Evolutionary conservation across 108 stramenopile genomes (phyloP).

Genomic region (Stephanodiscus triporus): DNA sequence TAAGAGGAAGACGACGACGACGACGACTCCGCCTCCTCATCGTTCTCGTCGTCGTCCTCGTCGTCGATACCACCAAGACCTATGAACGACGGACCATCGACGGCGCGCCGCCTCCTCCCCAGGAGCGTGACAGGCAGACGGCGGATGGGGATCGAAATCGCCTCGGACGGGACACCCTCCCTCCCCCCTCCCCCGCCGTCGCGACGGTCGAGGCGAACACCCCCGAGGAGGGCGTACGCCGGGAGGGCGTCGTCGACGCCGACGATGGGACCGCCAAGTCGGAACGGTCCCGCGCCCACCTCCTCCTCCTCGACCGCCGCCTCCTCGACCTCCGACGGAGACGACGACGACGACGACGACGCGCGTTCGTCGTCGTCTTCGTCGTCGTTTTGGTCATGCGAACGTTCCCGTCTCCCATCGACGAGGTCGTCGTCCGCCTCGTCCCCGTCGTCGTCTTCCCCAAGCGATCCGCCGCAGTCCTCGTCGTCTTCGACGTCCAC

Average conservation of each 20-base stretch:
- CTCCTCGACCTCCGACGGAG: not conserved
- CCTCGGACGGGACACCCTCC: no score
- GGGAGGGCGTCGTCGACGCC: no score
- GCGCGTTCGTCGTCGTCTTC: no score
- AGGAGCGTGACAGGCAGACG: constrained; percentile 62
- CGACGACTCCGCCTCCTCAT: constrained; percentile 45
- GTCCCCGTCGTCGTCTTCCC: not conserved
- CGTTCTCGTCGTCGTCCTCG: constrained; percentile 31
- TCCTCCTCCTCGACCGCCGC: no score
- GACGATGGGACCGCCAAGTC: not conserved
- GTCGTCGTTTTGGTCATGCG: not conserved
- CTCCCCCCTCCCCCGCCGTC: no score
- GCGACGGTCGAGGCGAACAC: no score
- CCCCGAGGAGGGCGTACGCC: not conserved
- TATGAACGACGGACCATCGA: constrained; percentile 53
- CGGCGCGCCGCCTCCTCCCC: constrained; percentile 46
- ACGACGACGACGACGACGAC: not conserved
- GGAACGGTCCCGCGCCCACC: no score
- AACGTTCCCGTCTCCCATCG: not conserved
- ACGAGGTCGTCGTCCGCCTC: not conserved
- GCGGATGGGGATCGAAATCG: constrained; percentile 61
- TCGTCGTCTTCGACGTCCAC: not conserved
- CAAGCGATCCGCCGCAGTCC: not conserved
- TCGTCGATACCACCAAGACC: no score
- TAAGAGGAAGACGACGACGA: constrained; percentile 27